These are phyloP conservation scores for Yamadazyma insecticola DNA, from an alignment of 805 yeast species.

Conservation along the genomic window DNA sequence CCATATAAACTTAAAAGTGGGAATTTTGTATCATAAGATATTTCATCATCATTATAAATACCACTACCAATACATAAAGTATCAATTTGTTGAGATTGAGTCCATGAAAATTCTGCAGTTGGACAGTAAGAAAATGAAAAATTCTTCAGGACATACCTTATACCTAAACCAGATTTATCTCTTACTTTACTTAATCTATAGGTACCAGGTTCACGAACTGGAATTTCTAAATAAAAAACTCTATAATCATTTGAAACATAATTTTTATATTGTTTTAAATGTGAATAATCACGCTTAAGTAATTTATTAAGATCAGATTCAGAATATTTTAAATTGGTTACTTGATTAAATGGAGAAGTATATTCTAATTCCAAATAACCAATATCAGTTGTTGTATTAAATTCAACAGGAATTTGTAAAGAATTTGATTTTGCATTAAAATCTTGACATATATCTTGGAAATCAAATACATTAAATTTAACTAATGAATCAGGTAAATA, in stretches of 20 bases:
- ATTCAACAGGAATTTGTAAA: slow-evolving; percentile 58
- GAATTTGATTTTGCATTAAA: slow-evolving; percentile 1
- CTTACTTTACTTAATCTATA: slow-evolving; percentile 65
- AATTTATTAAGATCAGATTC: slow-evolving; percentile 48
- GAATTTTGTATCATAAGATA: slow-evolving; percentile 20
- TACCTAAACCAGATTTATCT: slow-evolving; percentile 58
- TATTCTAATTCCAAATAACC: slow-evolving; percentile 61
- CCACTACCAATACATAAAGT: slow-evolving; percentile 55
- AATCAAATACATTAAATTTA: slow-evolving; percentile 68
- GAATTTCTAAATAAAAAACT: slow-evolving; percentile 59
- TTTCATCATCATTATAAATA: slow-evolving; percentile 43
- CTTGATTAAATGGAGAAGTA: slow-evolving; percentile 50
- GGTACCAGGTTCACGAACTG: slow-evolving; percentile 67
- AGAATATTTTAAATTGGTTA: slow-evolving; percentile 49
- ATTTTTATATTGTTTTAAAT: slow-evolving; percentile 15
- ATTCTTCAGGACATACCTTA: slow-evolving; percentile 58
- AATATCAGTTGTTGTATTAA: slow-evolving; percentile 76
- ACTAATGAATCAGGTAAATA: slow-evolving; percentile 91
- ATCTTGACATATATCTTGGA: slow-evolving; percentile 49
- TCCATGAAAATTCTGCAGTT: slow-evolving; percentile 48
- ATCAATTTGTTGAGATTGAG: slow-evolving; percentile 23
- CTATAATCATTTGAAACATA: slow-evolving; percentile 26
- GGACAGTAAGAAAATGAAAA: slow-evolving; percentile 78
- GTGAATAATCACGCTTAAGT: slow-evolving; percentile 25
- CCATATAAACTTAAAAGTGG: slow-evolving; percentile 59